Evolutionary conservation across 2,329 filamentous ascomycete genomes (phyloP).

Genomic region (Venturiaceae sp.): DNA sequence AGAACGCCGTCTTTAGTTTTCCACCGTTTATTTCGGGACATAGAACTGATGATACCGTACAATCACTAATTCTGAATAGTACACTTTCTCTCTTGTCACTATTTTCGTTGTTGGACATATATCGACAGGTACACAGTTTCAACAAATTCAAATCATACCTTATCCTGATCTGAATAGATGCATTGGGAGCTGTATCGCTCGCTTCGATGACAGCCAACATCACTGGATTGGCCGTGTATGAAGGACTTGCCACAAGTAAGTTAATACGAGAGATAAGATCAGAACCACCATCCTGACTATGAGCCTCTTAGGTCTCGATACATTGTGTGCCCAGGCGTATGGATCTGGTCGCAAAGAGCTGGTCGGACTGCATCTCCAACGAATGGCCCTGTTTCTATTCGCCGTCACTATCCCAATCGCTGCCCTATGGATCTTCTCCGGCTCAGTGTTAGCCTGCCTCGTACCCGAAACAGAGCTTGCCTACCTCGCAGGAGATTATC

Average conservation of each 20-base stretch:
- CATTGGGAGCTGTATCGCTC: conserved; percentile 42
- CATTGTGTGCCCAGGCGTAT: conserved; percentile 42
- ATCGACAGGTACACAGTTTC: no score
- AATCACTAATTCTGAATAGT: conserved; percentile 20
- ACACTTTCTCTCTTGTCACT: conserved; percentile 41
- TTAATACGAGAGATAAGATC: no score
- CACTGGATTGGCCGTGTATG: conserved; percentile 39
- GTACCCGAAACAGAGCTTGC: conserved; percentile 40
- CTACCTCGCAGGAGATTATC: conserved; percentile 38
- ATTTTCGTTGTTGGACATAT: conserved; percentile 44
- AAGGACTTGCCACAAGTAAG: conserved; percentile 39
- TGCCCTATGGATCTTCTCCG: conserved; percentile 39
- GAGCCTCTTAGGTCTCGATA: conserved; percentile 28
- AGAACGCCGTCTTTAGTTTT: no score
- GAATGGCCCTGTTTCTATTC: conserved; percentile 41
- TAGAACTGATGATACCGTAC: no score
- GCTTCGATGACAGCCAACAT: conserved; percentile 46
- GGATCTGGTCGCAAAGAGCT: conserved; percentile 37
- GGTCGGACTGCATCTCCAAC: conserved; percentile 44
- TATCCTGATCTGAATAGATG: no score
- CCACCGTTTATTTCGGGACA: no score
- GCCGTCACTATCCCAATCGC: conserved; percentile 39
- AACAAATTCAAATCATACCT: no score
- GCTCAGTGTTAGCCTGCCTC: conserved; percentile 34
- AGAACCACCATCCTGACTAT: no score